Evolutionary conservation across 1,284 basidiomycete species (phyloP).

Genomic region (Cutaneotrichosporon dermatis): DNA sequence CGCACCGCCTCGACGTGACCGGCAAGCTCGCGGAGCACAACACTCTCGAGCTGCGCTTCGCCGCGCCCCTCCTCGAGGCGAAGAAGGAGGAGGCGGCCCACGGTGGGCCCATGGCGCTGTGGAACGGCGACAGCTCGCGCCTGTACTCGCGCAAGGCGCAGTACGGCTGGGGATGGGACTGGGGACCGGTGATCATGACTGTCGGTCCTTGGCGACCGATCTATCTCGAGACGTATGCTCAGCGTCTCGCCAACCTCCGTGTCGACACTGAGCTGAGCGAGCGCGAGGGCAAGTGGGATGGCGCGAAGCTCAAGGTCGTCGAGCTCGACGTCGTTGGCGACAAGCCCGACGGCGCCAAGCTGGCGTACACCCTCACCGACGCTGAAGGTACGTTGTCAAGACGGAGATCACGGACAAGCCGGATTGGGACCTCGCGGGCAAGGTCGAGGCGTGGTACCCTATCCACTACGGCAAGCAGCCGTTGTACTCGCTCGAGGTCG

Average conservation of each 20-base stretch:
- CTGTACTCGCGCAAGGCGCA: conserved; percentile 83
- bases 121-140: conserved; percentile 81
- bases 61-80: conserved; percentile 68
- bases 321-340: conserved; percentile 9
- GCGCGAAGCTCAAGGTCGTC: background rate
- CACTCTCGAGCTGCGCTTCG: conserved; percentile 64
- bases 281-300: conserved; percentile 5
- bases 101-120: conserved; percentile 34
- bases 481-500: conserved; percentile 62
- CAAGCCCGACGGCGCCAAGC: conserved; percentile 3
- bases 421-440: conserved; percentile 53
- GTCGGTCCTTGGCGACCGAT: conserved; percentile 51
- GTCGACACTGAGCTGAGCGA: conserved; percentile 44
- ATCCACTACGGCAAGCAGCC: conserved; percentile 75
- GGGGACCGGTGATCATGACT: conserved; percentile 56
- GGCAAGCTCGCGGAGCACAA: conserved; percentile 59
- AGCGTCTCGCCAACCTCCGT: conserved; percentile 60
- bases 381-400: conserved; percentile 24
- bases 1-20: conserved; percentile 61
- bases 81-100: conserved; percentile 40
- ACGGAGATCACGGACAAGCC: conserved; percentile 46
- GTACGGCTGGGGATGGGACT: conserved; percentile 57
- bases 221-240: conserved; percentile 61
- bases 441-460: conserved; percentile 65
- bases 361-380: conserved; percentile 14